A percentile compares a stretch with the other conserved stretches of the same genome.
phyloP scores from a whole-genome alignment of 441 rosid species.

The Erodium texanum region DNA sequence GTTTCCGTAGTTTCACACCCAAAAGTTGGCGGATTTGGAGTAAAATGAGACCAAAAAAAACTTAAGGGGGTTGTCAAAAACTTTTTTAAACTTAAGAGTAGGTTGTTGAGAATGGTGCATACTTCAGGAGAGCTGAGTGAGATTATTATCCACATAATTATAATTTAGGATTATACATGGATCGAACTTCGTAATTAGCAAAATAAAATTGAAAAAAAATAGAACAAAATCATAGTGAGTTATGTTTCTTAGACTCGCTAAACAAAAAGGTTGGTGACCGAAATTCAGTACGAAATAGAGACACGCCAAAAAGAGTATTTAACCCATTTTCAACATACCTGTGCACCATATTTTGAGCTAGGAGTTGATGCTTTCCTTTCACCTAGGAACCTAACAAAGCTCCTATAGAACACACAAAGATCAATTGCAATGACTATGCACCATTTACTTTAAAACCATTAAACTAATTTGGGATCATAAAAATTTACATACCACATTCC shows the following conservation, averaged over 20 bases:
- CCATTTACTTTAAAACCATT: not conserved
- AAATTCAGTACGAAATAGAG: not conserved
- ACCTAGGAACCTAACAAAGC: conserved; percentile 69
- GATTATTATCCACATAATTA: no score
- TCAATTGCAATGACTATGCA: conserved; percentile 8
- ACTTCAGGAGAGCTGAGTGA: no score
- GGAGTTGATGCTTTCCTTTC: conserved; percentile 63
- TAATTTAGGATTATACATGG: no score
- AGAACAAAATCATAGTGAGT: not conserved
- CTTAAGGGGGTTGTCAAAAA: no score
- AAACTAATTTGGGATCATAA: not conserved
- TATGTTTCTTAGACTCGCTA: not conserved
- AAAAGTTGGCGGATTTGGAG: no score
- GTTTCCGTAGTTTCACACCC: no score
- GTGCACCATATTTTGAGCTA: conserved; percentile 72
- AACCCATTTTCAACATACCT: conserved; percentile 36
- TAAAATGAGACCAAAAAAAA: no score
- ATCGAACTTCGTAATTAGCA: not conserved
- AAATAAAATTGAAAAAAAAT: not conserved
- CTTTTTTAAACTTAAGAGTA: no score
- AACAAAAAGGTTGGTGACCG: no score
- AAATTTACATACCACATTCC: conserved; percentile 73
- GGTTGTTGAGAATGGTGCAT: no score
- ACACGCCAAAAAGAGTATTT: not conserved
- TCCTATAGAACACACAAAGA: conserved; percentile 37